A percentile compares a stretch with the other conserved stretches of the same genome.
Conservation (phyloP, 495 filamentous ascomycete genomes). For the Staphylotrichum tortipilum region DNA sequence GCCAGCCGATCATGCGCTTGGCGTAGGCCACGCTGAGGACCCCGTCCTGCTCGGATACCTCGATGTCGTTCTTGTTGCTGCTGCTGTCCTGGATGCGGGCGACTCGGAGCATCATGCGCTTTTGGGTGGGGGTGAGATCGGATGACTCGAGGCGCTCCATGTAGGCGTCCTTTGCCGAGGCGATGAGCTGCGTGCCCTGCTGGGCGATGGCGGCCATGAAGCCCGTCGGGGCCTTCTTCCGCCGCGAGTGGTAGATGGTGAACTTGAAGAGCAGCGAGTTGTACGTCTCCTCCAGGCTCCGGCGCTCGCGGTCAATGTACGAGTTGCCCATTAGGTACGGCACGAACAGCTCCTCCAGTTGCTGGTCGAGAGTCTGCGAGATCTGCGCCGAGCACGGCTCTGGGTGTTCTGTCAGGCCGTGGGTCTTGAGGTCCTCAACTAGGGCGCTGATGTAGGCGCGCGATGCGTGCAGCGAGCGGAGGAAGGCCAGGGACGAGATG, state of each 20-base stretch:
- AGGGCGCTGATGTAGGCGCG: constrained; percentile 74
- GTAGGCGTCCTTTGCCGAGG: constrained; percentile 76
- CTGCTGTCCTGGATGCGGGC: constrained; percentile 57
- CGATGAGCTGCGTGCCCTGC: constrained; percentile 70
- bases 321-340: constrained; percentile 90
- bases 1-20: constrained; percentile 96
- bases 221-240: constrained; percentile 73
- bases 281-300: constrained; percentile 83
- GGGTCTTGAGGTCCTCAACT: constrained; percentile 86
- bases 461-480: constrained; percentile 84
- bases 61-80: constrained; percentile 63
- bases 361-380: constrained; percentile 79
- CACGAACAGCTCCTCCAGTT: constrained; percentile 92
- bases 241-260: constrained; percentile 77
- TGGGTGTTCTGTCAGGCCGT: constrained; percentile 91
- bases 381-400: constrained; percentile 84
- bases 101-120: constrained; percentile 74
- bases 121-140: constrained; percentile 74
- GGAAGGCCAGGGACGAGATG: constrained; percentile 83
- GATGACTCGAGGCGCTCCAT: constrained; percentile 76
- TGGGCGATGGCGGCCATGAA: constrained; percentile 88
- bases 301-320: constrained; percentile 90
- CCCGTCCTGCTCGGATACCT: constrained; percentile 83
- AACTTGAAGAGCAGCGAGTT: constrained; percentile 92
- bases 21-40: constrained; percentile 71